Evolutionary conservation across 352 stramenopile species (phyloP).

Genomic region (Lagenidium giganteum): DNA sequence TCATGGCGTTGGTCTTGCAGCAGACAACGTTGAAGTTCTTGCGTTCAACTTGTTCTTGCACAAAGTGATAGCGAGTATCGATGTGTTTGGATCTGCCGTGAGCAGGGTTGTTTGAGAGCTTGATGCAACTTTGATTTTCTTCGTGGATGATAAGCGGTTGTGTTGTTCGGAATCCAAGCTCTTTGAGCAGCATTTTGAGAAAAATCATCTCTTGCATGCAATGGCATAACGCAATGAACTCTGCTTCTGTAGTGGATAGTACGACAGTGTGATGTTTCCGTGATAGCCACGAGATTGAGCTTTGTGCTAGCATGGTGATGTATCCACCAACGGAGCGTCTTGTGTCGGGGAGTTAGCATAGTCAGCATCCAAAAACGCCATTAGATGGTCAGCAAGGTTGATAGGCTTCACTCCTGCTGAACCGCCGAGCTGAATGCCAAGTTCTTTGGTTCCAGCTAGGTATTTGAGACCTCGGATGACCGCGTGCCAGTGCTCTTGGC

Average conservation of each 20-base stretch:
- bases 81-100: constrained; percentile 27
- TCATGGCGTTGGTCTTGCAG: constrained; percentile 19
- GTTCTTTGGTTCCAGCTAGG: constrained; percentile 1
- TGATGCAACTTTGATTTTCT: constrained; percentile 33
- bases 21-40: constrained; percentile 17
- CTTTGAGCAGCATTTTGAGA: constrained; percentile 2
- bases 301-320: background rate
- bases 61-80: constrained; percentile 29
- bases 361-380: constrained; percentile 2
- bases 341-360: constrained; percentile 8
- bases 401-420: background rate
- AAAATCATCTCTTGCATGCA: constrained; percentile 11
- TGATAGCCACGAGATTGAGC: constrained; percentile 5
- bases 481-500: constrained; percentile 9
- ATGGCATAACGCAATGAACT: constrained; percentile 5
- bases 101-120: constrained; percentile 21
- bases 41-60: constrained; percentile 22
- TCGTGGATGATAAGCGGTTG: constrained; percentile 17
- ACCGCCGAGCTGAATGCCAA: constrained; percentile 8
- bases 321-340: constrained; percentile 6
- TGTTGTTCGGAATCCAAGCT: constrained; percentile 1
- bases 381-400: background rate
- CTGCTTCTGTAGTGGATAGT: constrained; percentile 11
- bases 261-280: constrained; percentile 11
- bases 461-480: constrained; percentile 7